Conservation (phyloP, 2,329 filamentous ascomycete species). For the Neopestalotiopsis sp. region DNA sequence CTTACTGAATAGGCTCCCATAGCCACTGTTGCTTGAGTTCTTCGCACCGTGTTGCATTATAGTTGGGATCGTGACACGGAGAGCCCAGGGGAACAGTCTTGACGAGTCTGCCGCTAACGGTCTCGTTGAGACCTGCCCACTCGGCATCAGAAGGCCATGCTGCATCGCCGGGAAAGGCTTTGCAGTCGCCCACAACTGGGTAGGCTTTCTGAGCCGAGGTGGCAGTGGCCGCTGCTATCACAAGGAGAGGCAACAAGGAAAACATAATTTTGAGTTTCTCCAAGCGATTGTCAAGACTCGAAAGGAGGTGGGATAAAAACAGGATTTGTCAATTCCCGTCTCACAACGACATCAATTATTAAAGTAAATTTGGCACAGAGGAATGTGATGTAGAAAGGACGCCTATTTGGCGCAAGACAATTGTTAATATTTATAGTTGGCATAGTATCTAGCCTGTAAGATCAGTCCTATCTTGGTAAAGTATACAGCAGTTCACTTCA, state of each 20-base stretch:
- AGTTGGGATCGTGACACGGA: slow-evolving; percentile 47
- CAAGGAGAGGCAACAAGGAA: not conserved
- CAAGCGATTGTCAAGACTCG: not conserved
- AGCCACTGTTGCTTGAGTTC: not conserved
- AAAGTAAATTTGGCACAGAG: too few species aligned
- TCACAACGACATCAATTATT: too few species aligned
- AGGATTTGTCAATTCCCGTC: too few species aligned
- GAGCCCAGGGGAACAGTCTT: slow-evolving; percentile 49
- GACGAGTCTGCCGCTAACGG: slow-evolving; percentile 49
- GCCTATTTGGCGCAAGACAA: too few species aligned
- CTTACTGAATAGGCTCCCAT: not conserved
- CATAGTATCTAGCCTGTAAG: too few species aligned
- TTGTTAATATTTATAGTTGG: too few species aligned
- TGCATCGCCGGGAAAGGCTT: slow-evolving; percentile 23
- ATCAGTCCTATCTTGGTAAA: too few species aligned
- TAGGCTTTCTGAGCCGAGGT: not conserved
- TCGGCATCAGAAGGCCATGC: slow-evolving; percentile 25
- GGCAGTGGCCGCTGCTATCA: not conserved
- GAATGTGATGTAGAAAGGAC: too few species aligned
- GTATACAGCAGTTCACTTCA: too few species aligned
- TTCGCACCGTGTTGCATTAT: slow-evolving; percentile 44
- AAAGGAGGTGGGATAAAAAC: too few species aligned
- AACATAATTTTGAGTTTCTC: not conserved
- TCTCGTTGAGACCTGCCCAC: slow-evolving; percentile 44
- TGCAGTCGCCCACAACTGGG: slow-evolving; percentile 11